Conservation (phyloP, 2,329 filamentous ascomycete genomes). For the Diaporthe batatas region DNA sequence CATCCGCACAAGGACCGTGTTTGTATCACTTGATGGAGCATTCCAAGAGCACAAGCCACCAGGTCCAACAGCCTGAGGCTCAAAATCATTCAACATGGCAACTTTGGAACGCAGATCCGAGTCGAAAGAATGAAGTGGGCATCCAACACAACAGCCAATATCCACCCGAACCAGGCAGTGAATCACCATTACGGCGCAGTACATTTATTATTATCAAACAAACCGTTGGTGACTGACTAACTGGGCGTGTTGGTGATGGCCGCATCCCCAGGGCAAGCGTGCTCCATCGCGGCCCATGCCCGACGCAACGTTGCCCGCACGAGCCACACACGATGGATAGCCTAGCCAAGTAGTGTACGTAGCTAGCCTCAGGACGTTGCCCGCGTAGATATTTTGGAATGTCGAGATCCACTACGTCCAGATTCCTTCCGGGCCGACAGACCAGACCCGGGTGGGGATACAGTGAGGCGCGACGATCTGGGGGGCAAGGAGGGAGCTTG, state of each 20-base stretch:
- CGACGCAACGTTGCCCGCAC: slow-evolving; percentile 32
- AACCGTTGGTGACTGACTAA: not conserved
- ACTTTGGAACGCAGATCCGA: not conserved
- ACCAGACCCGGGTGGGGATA: not conserved
- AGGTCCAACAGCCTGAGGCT: no score
- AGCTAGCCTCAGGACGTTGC: not conserved
- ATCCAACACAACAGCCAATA: not conserved
- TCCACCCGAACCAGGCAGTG: not conserved
- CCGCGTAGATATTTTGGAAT: slow-evolving; percentile 19
- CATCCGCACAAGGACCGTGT: no score
- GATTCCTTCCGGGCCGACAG: slow-evolving; percentile 3
- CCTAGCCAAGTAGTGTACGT: no score
- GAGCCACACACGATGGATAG: slow-evolving; percentile 1
- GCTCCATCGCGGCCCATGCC: slow-evolving; percentile 26
- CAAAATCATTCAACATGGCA: not conserved
- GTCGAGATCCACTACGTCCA: slow-evolving; percentile 7
- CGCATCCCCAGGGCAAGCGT: not conserved
- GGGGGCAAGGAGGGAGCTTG: not conserved
- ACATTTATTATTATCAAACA: not conserved
- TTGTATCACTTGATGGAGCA: not conserved
- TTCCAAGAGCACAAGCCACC: not conserved
- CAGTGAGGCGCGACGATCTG: slow-evolving; percentile 17
- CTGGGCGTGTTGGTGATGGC: slow-evolving; percentile 2
- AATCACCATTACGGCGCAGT: not conserved
- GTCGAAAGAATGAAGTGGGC: not conserved